Evolutionary conservation across 305 asterid genomes (phyloP).

Genomic region (Solanum hybrid): DNA sequence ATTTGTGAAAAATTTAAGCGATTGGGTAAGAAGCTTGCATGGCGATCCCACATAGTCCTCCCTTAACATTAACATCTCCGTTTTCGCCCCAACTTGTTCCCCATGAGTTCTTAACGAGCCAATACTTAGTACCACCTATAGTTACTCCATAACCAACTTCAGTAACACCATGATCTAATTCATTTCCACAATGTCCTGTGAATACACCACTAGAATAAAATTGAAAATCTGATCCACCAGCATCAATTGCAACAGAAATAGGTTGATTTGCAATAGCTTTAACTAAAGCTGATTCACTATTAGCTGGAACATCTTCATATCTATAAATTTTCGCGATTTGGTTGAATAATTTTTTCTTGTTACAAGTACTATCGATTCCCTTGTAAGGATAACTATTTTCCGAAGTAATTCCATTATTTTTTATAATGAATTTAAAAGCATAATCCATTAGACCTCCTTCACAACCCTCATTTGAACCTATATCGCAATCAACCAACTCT

Average conservation of each 20-base stretch:
- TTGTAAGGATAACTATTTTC: slow-evolving; percentile 54
- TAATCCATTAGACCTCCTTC: slow-evolving; percentile 74
- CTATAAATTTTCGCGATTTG: slow-evolving; percentile 48
- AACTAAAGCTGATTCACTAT: slow-evolving; percentile 52
- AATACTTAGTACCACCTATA: slow-evolving; percentile 53
- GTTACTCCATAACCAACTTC: slow-evolving; percentile 54
- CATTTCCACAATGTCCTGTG: slow-evolving; percentile 58
- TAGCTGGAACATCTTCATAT: slow-evolving; percentile 54
- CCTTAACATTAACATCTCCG: background rate
- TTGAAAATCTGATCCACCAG: slow-evolving; percentile 52
- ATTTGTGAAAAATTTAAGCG: background rate
- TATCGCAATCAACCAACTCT: slow-evolving; percentile 76
- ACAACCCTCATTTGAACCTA: slow-evolving; percentile 55
- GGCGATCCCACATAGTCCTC: background rate
- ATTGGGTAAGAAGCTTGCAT: background rate
- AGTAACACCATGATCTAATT: slow-evolving; percentile 80
- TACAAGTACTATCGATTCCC: slow-evolving; percentile 47
- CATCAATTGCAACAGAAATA: slow-evolving; percentile 75
- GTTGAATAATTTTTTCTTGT: slow-evolving; percentile 42
- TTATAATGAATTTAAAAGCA: slow-evolving; percentile 57
- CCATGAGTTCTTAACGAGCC: slow-evolving; percentile 47
- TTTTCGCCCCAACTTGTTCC: slow-evolving; percentile 38
- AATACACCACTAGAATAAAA: slow-evolving; percentile 70
- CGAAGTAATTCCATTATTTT: slow-evolving; percentile 50
- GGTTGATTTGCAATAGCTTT: slow-evolving; percentile 83